Evolutionary conservation across 2,329 filamentous ascomycete species (phyloP), one percentile per base, ranked within the genome.

Genomic region (Trichoderma oligosporum): DNA sequence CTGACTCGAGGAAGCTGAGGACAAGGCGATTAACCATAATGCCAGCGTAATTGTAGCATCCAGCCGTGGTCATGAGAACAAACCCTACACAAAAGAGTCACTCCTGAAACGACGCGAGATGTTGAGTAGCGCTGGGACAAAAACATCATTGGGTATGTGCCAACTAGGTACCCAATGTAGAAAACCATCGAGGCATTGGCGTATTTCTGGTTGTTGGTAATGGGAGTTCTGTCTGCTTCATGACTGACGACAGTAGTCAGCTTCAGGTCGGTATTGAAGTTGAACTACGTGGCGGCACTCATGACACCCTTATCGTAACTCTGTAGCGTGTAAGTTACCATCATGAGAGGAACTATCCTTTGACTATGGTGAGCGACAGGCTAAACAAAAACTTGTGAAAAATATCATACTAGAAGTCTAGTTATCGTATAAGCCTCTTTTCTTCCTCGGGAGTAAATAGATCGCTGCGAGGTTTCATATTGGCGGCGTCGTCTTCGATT

Each of bases 111-210:
- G n/a, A 52, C 48, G 4, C 25, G 25, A 4, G 48, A 52, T 7
- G 25, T 52, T 12, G 48, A 52, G 25, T 41, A 52, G 24, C 36
- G 35, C 12, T 52, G 48, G 16, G 35, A 52, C 6, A 52, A 20
- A 33, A 52, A 52, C 48, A 52, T 52, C 48, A 52, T 52, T 12
- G 48, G 48, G 12, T 52, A 52, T 31, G 48, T 52, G 2, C 48
- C 48, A 5, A 52, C 48, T 5, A 52, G 24, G 38, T 52, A 52
- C 41, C 48, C 48, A 11, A 52, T 52, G 11, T 52, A 52, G 22
- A 52, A 52, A 6, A 52, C 41, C 48, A 52, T 52, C 7, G 48
- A 52, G 8, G 48, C 48, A 41, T 52, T 52, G 35, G 48, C 48
- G 35, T 52, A 52, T 41, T 52, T 52, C 8, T 52, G 35, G 16